Conservation (phyloP, 768 basidiomycete genomes). For the Rubroboletus pulcherrimus region DNA sequence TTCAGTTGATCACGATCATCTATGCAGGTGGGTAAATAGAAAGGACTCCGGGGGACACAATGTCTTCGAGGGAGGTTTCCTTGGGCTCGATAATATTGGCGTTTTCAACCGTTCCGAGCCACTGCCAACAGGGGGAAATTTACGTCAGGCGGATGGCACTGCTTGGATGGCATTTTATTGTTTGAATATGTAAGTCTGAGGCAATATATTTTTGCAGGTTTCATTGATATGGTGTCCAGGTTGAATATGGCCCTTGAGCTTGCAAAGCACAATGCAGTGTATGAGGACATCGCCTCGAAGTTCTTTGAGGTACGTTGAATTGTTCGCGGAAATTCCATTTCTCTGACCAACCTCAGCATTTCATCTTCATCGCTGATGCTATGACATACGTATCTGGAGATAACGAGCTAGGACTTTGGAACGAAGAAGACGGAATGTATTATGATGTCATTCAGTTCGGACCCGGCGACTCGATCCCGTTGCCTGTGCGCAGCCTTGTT, state of each 20-base stretch:
- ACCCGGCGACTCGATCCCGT: constrained; percentile 75
- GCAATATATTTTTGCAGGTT: background rate
- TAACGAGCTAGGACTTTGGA: constrained; percentile 84
- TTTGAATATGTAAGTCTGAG: constrained; percentile 74
- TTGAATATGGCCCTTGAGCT: constrained; percentile 95
- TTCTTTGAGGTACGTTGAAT: constrained; percentile 70
- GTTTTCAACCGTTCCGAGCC: constrained; percentile 98
- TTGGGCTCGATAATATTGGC: constrained; percentile 97
- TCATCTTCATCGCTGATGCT: constrained; percentile 97
- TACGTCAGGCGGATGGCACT: constrained; percentile 97
- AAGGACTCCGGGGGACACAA: constrained; percentile 95
- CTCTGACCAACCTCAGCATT: constrained; percentile 57
- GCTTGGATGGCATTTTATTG: constrained; percentile 99
- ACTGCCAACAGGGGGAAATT: constrained; percentile 86
- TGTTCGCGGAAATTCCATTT: constrained; percentile 1
- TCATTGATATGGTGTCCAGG: constrained; percentile 41
- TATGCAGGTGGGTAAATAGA: constrained; percentile 90
- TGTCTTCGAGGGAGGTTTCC: constrained; percentile 97
- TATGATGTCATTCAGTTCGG: constrained; percentile 95
- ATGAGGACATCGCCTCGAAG: constrained; percentile 99
- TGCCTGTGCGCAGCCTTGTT: constrained; percentile 91
- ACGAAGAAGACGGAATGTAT: constrained; percentile 96
- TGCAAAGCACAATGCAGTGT: constrained; percentile 95
- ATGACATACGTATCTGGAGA: constrained; percentile 91
- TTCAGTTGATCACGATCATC: background rate